Conservation (phyloP, 2,329 filamentous ascomycete species). For the Coccinonectria pachysandricola region DNA sequence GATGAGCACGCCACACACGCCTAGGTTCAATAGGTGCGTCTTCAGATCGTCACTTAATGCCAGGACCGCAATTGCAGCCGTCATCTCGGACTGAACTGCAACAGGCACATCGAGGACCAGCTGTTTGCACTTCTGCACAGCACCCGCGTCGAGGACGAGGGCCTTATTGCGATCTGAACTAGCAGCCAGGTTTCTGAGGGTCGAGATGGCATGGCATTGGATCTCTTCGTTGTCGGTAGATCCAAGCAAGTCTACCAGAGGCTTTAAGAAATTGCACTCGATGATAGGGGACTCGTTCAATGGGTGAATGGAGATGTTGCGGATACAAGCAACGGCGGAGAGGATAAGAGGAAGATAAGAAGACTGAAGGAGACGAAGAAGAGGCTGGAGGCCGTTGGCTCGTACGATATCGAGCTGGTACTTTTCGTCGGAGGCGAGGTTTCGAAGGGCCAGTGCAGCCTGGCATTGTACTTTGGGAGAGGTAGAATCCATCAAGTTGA, state of each 20-base stretch:
- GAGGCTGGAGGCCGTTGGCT: constrained; percentile 71
- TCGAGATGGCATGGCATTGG: constrained; percentile 97
- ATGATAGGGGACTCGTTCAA: constrained; percentile 98
- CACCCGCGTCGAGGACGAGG: constrained; percentile 89
- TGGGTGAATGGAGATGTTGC: constrained; percentile 97
- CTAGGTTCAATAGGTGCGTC: constrained; percentile 76
- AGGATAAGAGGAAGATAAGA: constrained; percentile 93
- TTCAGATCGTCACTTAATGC: constrained; percentile 95
- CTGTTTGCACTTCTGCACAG: constrained; percentile 97
- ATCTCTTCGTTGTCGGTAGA: constrained; percentile 98
- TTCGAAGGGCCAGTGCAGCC: constrained; percentile 84
- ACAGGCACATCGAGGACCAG: constrained; percentile 86
- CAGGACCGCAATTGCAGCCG: constrained; percentile 93
- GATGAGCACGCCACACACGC: constrained; percentile 93
- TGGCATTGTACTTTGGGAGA: constrained; percentile 98
- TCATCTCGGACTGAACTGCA: constrained; percentile 98
- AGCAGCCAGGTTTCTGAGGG: constrained; percentile 85
- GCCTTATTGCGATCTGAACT: constrained; percentile 98
- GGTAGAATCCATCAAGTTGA: constrained; percentile 93
- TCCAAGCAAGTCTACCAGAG: constrained; percentile 83
- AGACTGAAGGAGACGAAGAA: constrained; percentile 84
- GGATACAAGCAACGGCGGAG: constrained; percentile 93
- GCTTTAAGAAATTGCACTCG: constrained; percentile 90
- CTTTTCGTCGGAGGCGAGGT: constrained; percentile 94
- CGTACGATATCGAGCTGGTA: constrained; percentile 97